Percentiles rank a stretch among this genome's conserved stretches.
Conservation (phyloP, 2,329 filamentous ascomycete species). For the Stagonosporopsis cucurbitacearum region DNA sequence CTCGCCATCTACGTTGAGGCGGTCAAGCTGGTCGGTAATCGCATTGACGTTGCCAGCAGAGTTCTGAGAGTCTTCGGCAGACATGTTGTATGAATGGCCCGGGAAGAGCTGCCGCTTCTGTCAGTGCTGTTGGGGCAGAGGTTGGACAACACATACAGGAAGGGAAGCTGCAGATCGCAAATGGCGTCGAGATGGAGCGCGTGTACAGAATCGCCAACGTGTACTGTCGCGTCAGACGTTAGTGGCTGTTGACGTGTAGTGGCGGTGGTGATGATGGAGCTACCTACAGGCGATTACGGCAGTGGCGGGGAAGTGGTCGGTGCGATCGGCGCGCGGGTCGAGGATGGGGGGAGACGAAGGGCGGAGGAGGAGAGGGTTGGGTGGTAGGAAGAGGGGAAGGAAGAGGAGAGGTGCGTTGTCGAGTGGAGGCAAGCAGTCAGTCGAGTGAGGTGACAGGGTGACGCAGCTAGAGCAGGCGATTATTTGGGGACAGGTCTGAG, state of each 20-base stretch:
- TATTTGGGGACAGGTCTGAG: conserved; percentile 33
- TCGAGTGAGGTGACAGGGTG: conserved; percentile 32
- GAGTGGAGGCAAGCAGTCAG: conserved; percentile 23
- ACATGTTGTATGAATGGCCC: conserved; percentile 51
- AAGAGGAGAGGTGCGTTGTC: conserved; percentile 29
- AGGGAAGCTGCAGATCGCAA: conserved; percentile 19
- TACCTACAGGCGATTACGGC: conserved; percentile 42
- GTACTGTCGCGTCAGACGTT: conserved; percentile 29
- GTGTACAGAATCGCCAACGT: conserved; percentile 9
- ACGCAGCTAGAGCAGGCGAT: conserved; percentile 25
- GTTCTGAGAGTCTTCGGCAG: conserved; percentile 49
- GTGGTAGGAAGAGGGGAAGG: conserved; percentile 27
- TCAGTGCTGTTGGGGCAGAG: conserved; percentile 37
- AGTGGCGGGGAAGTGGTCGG: conserved; percentile 46
- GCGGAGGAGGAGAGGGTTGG: conserved; percentile 27
- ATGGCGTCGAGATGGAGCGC: conserved; percentile 1
- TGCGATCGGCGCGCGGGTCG: conserved; percentile 32
- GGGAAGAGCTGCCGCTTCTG: conserved; percentile 31
- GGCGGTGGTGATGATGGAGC: conserved; percentile 21
- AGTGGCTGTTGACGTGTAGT: conserved; percentile 31
- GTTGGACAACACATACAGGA: conserved; percentile 10
- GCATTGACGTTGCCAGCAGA: conserved; percentile 44
- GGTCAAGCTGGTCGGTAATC: conserved; percentile 52
- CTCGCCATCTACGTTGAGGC: conserved; percentile 49
- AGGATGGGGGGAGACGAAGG: conserved; percentile 25